A percentile compares a stretch with the other conserved stretches of the same genome.
Evolutionary conservation across 257 asterid species (phyloP).

Genomic region (Solanum sejunctum): DNA sequence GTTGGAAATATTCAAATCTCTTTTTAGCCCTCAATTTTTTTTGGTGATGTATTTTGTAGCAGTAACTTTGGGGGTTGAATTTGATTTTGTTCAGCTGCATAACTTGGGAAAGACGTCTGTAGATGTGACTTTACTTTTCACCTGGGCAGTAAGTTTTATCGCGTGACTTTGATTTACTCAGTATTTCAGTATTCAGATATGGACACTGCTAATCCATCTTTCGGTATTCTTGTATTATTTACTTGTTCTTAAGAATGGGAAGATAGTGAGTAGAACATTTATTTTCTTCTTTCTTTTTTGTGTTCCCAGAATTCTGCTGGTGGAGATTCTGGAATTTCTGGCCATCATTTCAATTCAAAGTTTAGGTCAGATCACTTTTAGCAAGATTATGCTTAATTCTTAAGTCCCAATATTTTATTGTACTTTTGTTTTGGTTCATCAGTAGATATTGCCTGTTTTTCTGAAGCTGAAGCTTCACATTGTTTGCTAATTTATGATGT

Average conservation of each 20-base stretch:
- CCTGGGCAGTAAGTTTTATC: slow-evolving; percentile 75
- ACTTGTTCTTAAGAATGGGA: not conserved
- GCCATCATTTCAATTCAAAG: slow-evolving; percentile 71
- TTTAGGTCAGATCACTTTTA: slow-evolving; percentile 32
- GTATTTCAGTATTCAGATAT: not conserved
- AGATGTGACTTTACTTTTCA: slow-evolving; percentile 77
- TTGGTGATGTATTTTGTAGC: not conserved
- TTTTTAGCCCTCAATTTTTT: not conserved
- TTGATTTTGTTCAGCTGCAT: slow-evolving; percentile 47
- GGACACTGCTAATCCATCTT: not conserved
- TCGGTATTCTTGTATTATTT: not conserved
- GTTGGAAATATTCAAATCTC: slow-evolving; percentile 19
- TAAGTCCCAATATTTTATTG: not conserved
- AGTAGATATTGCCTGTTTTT: not conserved
- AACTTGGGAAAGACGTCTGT: slow-evolving; percentile 66
- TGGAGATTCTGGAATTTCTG: slow-evolving; percentile 83
- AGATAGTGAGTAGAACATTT: not conserved
- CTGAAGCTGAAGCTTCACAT: not conserved
- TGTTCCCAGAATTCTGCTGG: slow-evolving; percentile 86
- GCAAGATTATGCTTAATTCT: not conserved
- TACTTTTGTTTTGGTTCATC: not conserved
- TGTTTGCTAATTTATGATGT: not conserved
- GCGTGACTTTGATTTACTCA: not conserved
- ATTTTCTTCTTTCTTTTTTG: slow-evolving; percentile 1
- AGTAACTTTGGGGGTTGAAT: slow-evolving; percentile 6